Percentiles rank a stretch among this genome's conserved stretches.
Evolutionary conservation across 345 rosid species (phyloP).

Genomic region (Lepidium didymum): DNA sequence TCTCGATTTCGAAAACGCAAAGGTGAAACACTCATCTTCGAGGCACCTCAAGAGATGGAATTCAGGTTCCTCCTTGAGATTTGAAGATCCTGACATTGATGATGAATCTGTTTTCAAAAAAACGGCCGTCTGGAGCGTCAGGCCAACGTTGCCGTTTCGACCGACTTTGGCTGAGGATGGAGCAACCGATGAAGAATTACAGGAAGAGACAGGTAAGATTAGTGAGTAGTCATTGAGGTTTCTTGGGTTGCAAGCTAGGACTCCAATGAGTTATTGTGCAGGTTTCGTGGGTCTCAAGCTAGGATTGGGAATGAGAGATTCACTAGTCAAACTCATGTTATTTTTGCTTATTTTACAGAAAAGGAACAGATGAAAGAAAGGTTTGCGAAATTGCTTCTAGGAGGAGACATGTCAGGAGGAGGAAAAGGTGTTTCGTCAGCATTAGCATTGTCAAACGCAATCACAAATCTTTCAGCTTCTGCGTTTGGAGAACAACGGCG

Average conservation of each 20-base stretch:
- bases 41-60: slow-evolving; percentile 44
- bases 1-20: slow-evolving; percentile 41
- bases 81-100: slow-evolving; percentile 20
- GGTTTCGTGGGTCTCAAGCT: neutral
- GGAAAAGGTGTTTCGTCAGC: slow-evolving; percentile 76
- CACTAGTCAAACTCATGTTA: no score
- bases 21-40: slow-evolving; percentile 18
- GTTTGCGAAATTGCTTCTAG: slow-evolving; percentile 56
- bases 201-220: slow-evolving; percentile 15
- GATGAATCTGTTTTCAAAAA: slow-evolving; percentile 20
- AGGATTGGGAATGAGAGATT: no score
- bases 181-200: neutral
- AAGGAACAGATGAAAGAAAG: slow-evolving; percentile 46
- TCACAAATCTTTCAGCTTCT: slow-evolving; percentile 45
- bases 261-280: neutral
- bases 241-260: neutral
- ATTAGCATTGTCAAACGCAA: slow-evolving; percentile 55
- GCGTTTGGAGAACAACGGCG: slow-evolving; percentile 40
- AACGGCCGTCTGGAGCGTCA: neutral
- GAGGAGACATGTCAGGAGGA: slow-evolving; percentile 84
- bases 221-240: neutral
- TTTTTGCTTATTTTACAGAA: slow-evolving; percentile 4
- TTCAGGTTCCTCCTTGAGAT: slow-evolving; percentile 21
- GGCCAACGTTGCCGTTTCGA: neutral
- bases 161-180: neutral